Evolutionary conservation across 2,329 filamentous ascomycete genomes (phyloP).

Genomic region (Neoarthrinium moseri): DNA sequence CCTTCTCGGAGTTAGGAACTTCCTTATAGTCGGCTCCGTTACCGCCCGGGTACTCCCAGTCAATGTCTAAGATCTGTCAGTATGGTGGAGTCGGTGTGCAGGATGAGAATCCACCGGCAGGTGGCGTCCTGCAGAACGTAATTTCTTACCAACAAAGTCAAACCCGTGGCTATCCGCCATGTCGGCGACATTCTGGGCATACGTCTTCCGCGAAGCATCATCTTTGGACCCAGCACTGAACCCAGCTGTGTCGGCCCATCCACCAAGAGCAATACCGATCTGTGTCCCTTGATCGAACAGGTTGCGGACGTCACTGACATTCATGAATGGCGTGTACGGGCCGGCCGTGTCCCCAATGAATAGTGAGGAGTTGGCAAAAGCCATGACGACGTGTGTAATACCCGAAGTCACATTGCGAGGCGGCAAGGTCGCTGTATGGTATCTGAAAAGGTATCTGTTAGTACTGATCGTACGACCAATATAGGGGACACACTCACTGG

Average conservation of each 20-base stretch:
- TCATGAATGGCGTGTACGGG: conserved; percentile 22
- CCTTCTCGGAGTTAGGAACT: conserved; percentile 58
- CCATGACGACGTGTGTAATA: conserved; percentile 28
- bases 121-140: neutral
- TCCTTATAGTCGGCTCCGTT: conserved; percentile 71
- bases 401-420: conserved; percentile 16
- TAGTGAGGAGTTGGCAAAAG: conserved; percentile 25
- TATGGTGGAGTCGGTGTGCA: neutral
- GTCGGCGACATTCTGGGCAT: conserved; percentile 61
- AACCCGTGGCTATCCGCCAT: conserved; percentile 63
- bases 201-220: conserved; percentile 50
- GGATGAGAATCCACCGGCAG: neutral
- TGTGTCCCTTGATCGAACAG: conserved; percentile 54
- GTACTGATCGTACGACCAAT: too few relatives aligned
- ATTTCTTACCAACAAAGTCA: conserved; percentile 65
- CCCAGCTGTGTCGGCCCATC: conserved; percentile 69
- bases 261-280: conserved; percentile 70
- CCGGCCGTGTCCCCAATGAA: conserved; percentile 22
- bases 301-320: conserved; percentile 33
- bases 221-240: conserved; percentile 58
- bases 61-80: conserved; percentile 42
- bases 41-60: conserved; percentile 67
- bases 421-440: conserved; percentile 12
- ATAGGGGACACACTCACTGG: conserved; percentile 13
- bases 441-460: too few relatives aligned